Evolutionary conservation across 2,329 filamentous ascomycete genomes (phyloP), one percentile per base, ranked within the genome.

Genomic region (Zymoseptoria pseudotritici): DNA sequence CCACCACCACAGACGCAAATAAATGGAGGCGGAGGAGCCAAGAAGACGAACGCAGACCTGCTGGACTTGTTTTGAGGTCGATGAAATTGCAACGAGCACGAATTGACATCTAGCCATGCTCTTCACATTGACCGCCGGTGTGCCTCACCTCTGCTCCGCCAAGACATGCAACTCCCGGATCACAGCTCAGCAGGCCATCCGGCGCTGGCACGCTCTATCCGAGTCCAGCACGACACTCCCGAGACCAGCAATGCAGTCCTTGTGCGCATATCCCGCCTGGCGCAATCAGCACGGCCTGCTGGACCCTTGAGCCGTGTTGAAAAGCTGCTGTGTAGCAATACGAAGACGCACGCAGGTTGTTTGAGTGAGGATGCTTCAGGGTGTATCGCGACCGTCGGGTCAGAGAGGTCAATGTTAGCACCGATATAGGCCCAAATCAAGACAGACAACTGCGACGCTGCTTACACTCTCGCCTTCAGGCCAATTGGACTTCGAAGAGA

Each of bases 1-100:
- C 85, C 88, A 19, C 82, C 88, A 31, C 86, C 88, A 17, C 79
- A 87, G 4, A 78, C 80, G 10, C 82, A 84, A 72, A 83, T 88
- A 69, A 67, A 67, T 42, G 65, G 66, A 72, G 85, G 64, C 76
- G 78, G 63, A 73, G 66, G 67, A 54, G 71, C 78, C 53, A 79
- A 80, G 72, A 69, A 72, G 66, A 70, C 67, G 50, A 83, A 82
- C 60, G 79, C 83, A 64, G 81, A 84, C 67, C 75, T 83, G 51
- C 65, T 84, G 61, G 81, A 81, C 57, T 71, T 84, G 68, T 82
- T 84, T 69, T 83, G 65, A 66, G 58, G 52, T n/a, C 11, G 22
- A 53, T 52, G 13, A n/a, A n/a, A 46, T 5, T 46, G 5, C 13
- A 2, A n/a, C 17, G 36, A n/a, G 13, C 17, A 46, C 36, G 17